Base-by-base conservation (phyloP, 2,329 filamentous ascomycete species). In the Polytolypa hystricis region DNA sequence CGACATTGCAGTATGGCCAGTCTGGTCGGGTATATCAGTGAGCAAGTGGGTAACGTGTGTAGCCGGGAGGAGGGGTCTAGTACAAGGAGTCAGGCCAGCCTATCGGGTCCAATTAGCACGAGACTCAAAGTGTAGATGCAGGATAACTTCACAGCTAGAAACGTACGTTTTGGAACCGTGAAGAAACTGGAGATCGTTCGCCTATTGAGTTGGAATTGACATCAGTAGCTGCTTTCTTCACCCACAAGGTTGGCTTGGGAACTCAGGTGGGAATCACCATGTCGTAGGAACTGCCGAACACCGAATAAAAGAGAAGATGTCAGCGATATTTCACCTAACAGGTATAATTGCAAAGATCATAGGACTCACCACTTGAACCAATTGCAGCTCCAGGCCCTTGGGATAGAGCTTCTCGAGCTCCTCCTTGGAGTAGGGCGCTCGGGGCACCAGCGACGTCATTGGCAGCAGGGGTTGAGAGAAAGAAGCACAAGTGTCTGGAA, bases 1-100 rank as follows among this genome's bases (percentile, higher is more conserved):
- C 83, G 38, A 79, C 75, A 46, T 74, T 73, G 64, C 91, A 98
- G 62, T 95, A 96, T 2, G 91, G 85, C 91, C 91, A 98, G 61
- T 77, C 70, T 69, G 38, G 37, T 56, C 47, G 42, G 41, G 27
- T 15, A 27, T 20, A 31, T 34, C 23, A 32, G 17, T 16, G 19
- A 26, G n/a, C 12, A 31, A 14, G 26, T 32, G 28, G 12, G 19
- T 26, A 14, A 32, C 37, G 21, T 31, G 21, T n/a, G n/a, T 20
- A 32, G 29, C 35, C 23, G 12, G 17, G 10, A 6, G 10, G 16
- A 23, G 21, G 30, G 30, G 6, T 25, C 20, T 33, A 37, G 47
- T 65, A 70, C 67, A 69, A 46, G 67, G 55, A 38, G 58, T 53
- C 15, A 72, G 53, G 36, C 69, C 69, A 45, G 68, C 59, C 68